These are phyloP conservation scores for Pleurostoma richardsiae DNA, from an alignment of 2,329 filamentous ascomycete genomes.

Conservation along the genomic window DNA sequence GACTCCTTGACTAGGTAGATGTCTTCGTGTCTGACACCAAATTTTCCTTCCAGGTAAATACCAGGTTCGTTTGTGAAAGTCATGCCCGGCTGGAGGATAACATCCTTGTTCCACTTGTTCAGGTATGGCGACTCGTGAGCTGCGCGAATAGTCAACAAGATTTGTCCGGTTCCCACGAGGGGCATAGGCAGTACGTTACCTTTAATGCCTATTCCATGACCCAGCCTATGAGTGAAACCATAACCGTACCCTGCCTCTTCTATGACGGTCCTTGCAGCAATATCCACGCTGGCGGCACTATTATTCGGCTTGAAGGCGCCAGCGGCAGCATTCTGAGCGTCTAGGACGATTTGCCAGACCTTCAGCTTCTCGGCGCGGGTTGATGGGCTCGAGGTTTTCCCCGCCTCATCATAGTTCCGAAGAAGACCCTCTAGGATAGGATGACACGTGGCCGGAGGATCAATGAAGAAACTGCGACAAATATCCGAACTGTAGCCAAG, in stretches of 20 bases:
- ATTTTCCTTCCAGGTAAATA: constrained; percentile 53
- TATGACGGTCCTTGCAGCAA: constrained; percentile 54
- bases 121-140: constrained; percentile 61
- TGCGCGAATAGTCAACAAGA: background rate
- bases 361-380: constrained; percentile 43
- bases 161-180: too few relatives aligned
- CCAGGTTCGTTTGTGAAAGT: constrained; percentile 60
- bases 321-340: constrained; percentile 54
- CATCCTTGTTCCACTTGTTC: constrained; percentile 53
- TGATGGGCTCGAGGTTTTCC: constrained; percentile 2
- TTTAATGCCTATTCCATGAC: constrained; percentile 63
- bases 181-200: constrained; percentile 11
- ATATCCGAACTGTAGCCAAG: constrained; percentile 61
- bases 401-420: background rate
- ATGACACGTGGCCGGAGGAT: constrained; percentile 15
- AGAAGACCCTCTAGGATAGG: background rate
- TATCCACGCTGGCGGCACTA: constrained; percentile 55
- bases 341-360: constrained; percentile 56
- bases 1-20: constrained; percentile 50
- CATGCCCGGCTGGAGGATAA: constrained; percentile 49
- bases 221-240: constrained; percentile 57
- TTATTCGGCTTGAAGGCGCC: constrained; percentile 41
- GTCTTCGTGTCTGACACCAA: constrained; percentile 60
- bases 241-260: constrained; percentile 52
- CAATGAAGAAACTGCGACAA: constrained; percentile 55